Evolutionary conservation across 169 alveolate genomes (phyloP), one percentile per base, ranked within the genome.

Genomic region (Plasmodium cynomolgi): DNA sequence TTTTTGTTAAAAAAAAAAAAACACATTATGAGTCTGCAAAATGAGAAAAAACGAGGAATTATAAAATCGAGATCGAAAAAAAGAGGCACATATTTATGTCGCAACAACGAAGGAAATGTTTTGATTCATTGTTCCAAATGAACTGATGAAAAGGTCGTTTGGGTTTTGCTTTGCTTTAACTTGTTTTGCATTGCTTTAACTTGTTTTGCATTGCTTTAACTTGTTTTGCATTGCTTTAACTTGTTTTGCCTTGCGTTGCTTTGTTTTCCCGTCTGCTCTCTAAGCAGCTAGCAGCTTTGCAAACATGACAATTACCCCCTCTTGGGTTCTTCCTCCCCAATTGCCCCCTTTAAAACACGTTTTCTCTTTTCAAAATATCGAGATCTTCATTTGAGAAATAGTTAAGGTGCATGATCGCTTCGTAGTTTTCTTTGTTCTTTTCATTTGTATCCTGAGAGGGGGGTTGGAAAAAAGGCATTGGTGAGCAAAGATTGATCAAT

Each of bases 331-430:
- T 33, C 17, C 20, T 73, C 56, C 26, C 71, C 7, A 50, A 17
- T 50, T 50, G 15, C 39, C 50, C 15, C 20, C 33, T 37, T 44
- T 77, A 75, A 15, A 39, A 56, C 44, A 54, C 47, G 81, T 23
- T 86, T 86, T 86, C 86, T 44, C 93, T 86, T 86, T 86, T 86
- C 81, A 86, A 75, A 44, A 86, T n/a, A 58, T 86, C 93, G 33
- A 86, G 47, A 77, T 86, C 93, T 31, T 75, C 86, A 86, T 86
- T 74, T n/a, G 84, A 47, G 41, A 47, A 86, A 86, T 86, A 86
- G 71, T 86, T 86, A 11, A 86, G 81, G 50, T 86, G 93, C 93
- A 86, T 86, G 17, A 86, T 75, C 8, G 93, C 84, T 71, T 86
- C 85, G 71, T 86, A 86, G 33, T 75, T 71, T 56, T 86, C 93